Base-by-base conservation (phyloP, 257 asterid genomes). In the Schizonepeta tenuifolia region DNA sequence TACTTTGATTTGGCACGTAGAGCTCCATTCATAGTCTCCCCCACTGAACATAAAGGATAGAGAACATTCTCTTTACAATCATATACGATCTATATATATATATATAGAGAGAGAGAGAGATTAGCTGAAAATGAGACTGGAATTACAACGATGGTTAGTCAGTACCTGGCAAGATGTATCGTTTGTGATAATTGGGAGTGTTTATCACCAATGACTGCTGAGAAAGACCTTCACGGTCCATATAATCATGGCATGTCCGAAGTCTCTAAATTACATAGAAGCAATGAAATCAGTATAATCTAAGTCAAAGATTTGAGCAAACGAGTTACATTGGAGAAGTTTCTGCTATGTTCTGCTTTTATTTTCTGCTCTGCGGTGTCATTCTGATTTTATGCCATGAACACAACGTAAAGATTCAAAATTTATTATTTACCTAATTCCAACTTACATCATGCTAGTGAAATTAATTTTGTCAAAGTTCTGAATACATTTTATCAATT, bases 121-220 rank as follows among this genome's bases (percentile, higher is more conserved):
- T 8, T 61, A 66, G 6, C 53, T 15, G 65, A 31, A 26, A 41
- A 64, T 41, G 26, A 14, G 36, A 61, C 11, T 1, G 59, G 56
- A 75, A 43, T 7, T 55, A 46, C 63, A 36, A 51, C 53, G 18
- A 71, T 38, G 69, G 49, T 60, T 22, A 65, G 49, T 28, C 65
- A 62, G 22, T 79, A 83, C 99, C 93, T 80, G 99, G 98, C 82
- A 95, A 84, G 73, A 90, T 90, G 79, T 88, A 95, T 75, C 96
- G 82, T 74, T 87, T 94, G 68, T 87, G 96, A 80, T 85, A 86
- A 78, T 85, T 86, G 14, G 99, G 99, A 69, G 97, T 90, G 81
- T 86, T 84, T 56, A 95, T 92, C 81, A 83, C 83, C 82, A 90
- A 78, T 40, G 95, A 90, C 77, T 95, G 99, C 85, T 95, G 98